A percentile compares a stretch with the other conserved stretches of the same genome.
Conservation (phyloP, 345 rosid genomes). For the Durio zibethinus region DNA sequence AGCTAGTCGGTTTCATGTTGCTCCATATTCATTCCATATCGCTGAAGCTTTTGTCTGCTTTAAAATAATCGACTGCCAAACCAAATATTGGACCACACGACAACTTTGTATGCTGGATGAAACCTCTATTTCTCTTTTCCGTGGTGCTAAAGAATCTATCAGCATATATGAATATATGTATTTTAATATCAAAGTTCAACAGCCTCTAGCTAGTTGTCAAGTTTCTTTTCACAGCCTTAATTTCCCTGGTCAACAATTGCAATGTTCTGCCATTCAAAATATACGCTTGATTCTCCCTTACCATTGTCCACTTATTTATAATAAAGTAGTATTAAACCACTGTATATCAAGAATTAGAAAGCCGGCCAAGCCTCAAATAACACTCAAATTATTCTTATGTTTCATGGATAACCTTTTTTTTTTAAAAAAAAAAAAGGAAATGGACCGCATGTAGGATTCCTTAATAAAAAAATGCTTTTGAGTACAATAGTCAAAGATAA, state of each 20-base stretch:
- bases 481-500: not conserved
- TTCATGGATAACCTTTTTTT: not conserved
- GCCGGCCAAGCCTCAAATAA: not conserved
- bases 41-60: not conserved
- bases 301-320: no score
- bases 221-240: not conserved
- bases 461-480: not conserved
- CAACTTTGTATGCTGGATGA: not conserved
- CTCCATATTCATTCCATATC: constrained; percentile 18
- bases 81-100: not conserved
- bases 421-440: not conserved
- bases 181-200: not conserved
- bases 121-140: not conserved
- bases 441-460: not conserved
- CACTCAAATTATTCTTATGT: not conserved
- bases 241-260: not conserved
- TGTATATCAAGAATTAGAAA: not conserved
- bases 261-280: not conserved
- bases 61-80: not conserved
- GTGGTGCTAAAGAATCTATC: not conserved
- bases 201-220: not conserved
- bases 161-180: no score
- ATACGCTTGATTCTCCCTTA: not conserved
- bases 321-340: not conserved
- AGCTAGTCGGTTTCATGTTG: not conserved